A percentile compares a stretch with the other conserved stretches of the same genome.
phyloP scores from a whole-genome alignment of 163 green algal species.

The Dunaliella salina region DNA sequence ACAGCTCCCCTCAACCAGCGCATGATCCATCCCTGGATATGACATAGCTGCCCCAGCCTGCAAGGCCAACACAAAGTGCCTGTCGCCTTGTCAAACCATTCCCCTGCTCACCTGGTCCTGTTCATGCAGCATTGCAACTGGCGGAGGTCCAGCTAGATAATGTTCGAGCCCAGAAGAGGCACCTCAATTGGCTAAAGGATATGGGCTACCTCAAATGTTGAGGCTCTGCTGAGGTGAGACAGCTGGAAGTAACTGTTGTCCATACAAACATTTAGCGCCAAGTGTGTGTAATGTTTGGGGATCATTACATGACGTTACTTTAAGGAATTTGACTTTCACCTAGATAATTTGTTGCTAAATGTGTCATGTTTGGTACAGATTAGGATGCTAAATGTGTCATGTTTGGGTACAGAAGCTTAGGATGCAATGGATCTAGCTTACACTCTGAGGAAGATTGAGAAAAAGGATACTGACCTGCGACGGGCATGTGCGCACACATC shows the following conservation, averaged over 20 bases:
- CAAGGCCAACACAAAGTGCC: neutral
- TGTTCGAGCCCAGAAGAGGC: neutral
- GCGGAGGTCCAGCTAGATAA: conserved; percentile 16
- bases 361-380: too few relatives aligned
- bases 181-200: conserved; percentile 1
- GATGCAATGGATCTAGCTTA: too few relatives aligned
- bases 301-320: too few relatives aligned
- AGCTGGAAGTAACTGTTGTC: neutral
- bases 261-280: neutral
- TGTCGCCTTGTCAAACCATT: neutral
- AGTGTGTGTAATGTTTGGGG: too few relatives aligned
- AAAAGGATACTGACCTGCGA: too few relatives aligned
- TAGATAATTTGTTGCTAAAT: too few relatives aligned
- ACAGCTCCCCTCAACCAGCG: neutral
- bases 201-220: conserved; percentile 13
- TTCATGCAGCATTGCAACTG: neutral
- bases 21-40: too few relatives aligned
- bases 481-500: too few relatives aligned
- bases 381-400: too few relatives aligned
- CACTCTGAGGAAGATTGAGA: too few relatives aligned
- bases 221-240: neutral
- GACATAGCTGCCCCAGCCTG: neutral
- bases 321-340: too few relatives aligned
- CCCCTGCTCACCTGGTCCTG: neutral
- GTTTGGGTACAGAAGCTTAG: too few relatives aligned